Conservation (phyloP, 345 rosid genomes). For the Gossypium thurberi region DNA sequence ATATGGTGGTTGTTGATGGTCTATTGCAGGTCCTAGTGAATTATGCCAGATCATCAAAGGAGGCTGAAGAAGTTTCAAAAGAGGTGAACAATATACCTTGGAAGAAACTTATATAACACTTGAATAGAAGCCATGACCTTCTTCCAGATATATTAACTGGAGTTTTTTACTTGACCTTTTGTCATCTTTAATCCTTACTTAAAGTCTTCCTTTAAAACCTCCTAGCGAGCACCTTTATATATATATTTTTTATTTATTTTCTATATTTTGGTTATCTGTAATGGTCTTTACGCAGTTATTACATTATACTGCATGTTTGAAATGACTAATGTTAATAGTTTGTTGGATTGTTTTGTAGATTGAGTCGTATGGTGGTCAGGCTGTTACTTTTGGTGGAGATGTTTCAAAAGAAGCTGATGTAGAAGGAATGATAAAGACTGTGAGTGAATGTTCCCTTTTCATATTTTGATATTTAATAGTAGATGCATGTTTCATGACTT, state of each 20-base stretch:
- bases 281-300: background rate
- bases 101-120: background rate
- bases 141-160: background rate
- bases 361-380: slow-evolving; percentile 84
- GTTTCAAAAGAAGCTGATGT: slow-evolving; percentile 93
- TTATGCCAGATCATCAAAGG: slow-evolving; percentile 89
- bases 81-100: slow-evolving; percentile 38
- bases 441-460: slow-evolving; percentile 31
- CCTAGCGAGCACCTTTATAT: background rate
- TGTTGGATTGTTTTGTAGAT: slow-evolving; percentile 43
- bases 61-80: slow-evolving; percentile 88
- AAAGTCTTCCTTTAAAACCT: background rate
- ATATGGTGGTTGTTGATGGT: background rate
- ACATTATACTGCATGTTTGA: slow-evolving; percentile 9
- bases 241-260: background rate
- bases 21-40: slow-evolving; percentile 76
- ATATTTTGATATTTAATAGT: slow-evolving; percentile 1
- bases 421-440: slow-evolving; percentile 88
- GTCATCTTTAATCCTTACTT: background rate
- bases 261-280: background rate
- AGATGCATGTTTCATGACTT: slow-evolving; percentile 8
- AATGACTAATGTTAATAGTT: slow-evolving; percentile 1
- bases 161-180: background rate
- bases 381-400: slow-evolving; percentile 93
- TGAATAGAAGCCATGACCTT: background rate